Evolutionary conservation across 306 rosid genomes (phyloP).

Genomic region (Heteromeles arbutifolia): DNA sequence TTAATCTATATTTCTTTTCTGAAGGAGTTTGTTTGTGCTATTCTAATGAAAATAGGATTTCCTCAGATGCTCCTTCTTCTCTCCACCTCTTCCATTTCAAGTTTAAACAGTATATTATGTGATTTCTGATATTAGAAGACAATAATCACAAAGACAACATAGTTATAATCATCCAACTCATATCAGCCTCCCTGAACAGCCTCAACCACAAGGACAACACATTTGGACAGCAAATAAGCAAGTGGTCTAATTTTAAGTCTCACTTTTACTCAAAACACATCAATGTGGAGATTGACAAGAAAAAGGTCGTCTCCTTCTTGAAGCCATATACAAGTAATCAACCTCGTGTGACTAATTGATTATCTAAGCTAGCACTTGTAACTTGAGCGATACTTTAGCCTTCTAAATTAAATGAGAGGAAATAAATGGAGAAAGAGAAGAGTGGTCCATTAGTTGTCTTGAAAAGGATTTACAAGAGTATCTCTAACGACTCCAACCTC

Average conservation of each 20-base stretch:
- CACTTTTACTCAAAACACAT: no score
- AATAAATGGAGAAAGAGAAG: no score
- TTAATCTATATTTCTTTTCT: neutral
- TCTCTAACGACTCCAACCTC: no score
- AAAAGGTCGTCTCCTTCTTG: no score
- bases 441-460: no score
- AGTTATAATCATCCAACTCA: no score
- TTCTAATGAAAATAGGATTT: neutral
- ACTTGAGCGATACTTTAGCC: neutral
- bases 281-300: no score
- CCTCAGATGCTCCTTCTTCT: neutral
- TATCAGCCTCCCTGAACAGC: neutral
- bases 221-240: no score
- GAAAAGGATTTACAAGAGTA: no score
- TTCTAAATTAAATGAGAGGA: no score
- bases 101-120: neutral
- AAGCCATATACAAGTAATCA: neutral
- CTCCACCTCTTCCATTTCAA: neutral
- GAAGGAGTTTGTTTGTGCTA: neutral
- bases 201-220: no score
- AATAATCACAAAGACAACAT: neutral
- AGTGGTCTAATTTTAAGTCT: no score
- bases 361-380: neutral
- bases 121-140: neutral
- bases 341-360: neutral